These are phyloP conservation scores for Termitomyces sp. DNA, from an alignment of 768 basidiomycete species.

Conservation along the genomic window DNA sequence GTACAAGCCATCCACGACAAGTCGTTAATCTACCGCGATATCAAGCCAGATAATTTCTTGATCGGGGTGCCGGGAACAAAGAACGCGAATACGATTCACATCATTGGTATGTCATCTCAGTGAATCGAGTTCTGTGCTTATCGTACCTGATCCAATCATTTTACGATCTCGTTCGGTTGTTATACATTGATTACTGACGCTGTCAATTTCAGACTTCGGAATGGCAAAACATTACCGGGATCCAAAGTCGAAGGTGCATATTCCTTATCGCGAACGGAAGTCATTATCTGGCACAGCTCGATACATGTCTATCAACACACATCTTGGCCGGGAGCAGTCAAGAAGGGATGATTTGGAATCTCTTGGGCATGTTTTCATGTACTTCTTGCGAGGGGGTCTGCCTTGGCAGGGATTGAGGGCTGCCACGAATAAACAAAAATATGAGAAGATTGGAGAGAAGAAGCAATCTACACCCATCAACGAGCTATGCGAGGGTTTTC, in stretches of 20 bases:
- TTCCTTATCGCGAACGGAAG: conserved; percentile 99
- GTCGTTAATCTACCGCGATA: conserved; percentile 97
- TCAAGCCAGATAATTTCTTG: conserved; percentile 99
- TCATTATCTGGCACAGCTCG: conserved; percentile 94
- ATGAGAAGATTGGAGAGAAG: conserved; percentile 99
- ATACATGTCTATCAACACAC: conserved; percentile 99
- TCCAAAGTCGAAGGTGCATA: conserved; percentile 95
- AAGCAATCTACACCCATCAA: conserved; percentile 91
- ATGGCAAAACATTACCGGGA: conserved; percentile 99
- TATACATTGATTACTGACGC: neutral
- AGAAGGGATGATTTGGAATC: conserved; percentile 96
- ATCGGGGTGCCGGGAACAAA: conserved; percentile 93
- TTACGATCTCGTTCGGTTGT: neutral
- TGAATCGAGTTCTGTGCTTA: neutral
- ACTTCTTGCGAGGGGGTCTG: conserved; percentile 92
- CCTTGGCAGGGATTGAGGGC: conserved; percentile 99
- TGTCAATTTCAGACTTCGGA: conserved; percentile 70
- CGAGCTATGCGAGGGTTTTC: conserved; percentile 96
- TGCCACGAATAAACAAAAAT: conserved; percentile 99
- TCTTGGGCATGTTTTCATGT: conserved; percentile 99
- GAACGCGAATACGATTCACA: conserved; percentile 82
- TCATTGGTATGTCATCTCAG: conserved; percentile 63
- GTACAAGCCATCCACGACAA: conserved; percentile 98
- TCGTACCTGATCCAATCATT: neutral
- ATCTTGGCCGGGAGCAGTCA: conserved; percentile 92